A percentile compares a stretch with the other conserved stretches of the same genome.
Evolutionary conservation across 2,329 filamentous ascomycete genomes (phyloP).

Genomic region (Colletotrichum plurivorum): DNA sequence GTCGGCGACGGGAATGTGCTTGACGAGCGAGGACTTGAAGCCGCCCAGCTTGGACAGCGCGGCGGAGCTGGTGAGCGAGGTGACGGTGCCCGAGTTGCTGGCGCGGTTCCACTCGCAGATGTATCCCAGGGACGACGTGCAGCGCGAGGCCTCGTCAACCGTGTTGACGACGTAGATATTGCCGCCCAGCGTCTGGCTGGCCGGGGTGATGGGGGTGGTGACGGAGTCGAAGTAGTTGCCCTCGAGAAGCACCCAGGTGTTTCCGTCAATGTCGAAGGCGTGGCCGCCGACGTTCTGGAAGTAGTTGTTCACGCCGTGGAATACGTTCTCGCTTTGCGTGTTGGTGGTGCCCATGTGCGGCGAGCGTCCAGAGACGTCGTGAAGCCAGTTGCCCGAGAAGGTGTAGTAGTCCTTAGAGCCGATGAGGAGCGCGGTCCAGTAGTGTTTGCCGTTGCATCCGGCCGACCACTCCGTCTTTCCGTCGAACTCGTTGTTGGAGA

Average conservation of each 20-base stretch:
- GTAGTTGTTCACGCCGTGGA: conserved; percentile 49
- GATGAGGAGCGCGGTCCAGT: conserved; percentile 50
- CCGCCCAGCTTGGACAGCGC: conserved; percentile 40
- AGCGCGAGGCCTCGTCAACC: conserved; percentile 44
- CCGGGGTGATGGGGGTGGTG: conserved; percentile 53
- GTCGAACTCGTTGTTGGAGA: conserved; percentile 57
- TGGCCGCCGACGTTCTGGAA: conserved; percentile 54
- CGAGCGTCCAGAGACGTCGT: conserved; percentile 47
- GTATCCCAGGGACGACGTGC: conserved; percentile 42
- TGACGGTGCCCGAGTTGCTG: conserved; percentile 37
- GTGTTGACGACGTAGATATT: conserved; percentile 46
- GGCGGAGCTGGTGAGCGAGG: conserved; percentile 32
- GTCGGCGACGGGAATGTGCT: conserved; percentile 42
- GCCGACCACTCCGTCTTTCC: conserved; percentile 49
- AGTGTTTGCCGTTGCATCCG: conserved; percentile 50
- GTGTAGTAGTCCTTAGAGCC: conserved; percentile 46
- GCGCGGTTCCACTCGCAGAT: conserved; percentile 45
- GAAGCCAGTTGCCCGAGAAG: conserved; percentile 46
- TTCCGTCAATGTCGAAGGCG: conserved; percentile 65
- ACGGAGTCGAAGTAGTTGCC: conserved; percentile 57
- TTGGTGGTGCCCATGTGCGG: conserved; percentile 44
- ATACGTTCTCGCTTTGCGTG: conserved; percentile 33
- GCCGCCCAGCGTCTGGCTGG: conserved; percentile 42
- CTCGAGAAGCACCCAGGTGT: conserved; percentile 46
- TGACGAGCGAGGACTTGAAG: conserved; percentile 42